phyloP scores from a whole-genome alignment of 345 rosid species.

The Pistacia vera region DNA sequence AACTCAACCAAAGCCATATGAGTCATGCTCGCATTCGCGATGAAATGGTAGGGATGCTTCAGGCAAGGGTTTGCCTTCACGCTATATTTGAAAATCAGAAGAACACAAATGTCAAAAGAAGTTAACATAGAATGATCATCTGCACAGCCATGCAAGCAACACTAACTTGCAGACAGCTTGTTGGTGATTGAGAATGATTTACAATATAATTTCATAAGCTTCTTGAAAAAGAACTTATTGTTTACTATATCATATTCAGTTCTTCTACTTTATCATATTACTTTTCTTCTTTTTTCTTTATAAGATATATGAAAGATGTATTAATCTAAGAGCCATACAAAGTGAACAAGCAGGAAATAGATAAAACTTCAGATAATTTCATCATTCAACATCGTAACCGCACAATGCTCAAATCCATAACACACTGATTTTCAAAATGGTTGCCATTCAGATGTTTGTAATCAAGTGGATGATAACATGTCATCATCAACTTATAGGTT shows the following conservation, averaged over 20 bases:
- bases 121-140: background rate
- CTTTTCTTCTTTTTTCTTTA: background rate
- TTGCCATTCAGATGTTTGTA: background rate
- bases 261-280: background rate
- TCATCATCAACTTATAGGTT: background rate
- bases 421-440: background rate
- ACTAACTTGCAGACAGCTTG: background rate
- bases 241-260: background rate
- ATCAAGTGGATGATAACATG: background rate
- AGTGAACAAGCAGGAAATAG: background rate
- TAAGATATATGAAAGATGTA: no score
- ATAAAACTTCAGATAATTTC: background rate
- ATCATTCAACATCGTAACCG: background rate
- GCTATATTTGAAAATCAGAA: conserved; percentile 44
- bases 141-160: conserved; percentile 3
- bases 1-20: conserved; percentile 97
- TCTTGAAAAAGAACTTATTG: background rate
- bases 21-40: conserved; percentile 93
- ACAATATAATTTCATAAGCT: background rate
- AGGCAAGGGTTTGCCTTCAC: conserved; percentile 86
- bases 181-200: background rate
- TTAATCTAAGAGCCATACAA: no score
- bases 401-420: background rate
- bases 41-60: conserved; percentile 93
- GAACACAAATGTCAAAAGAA: conserved; percentile 5